A percentile compares a stretch with the other conserved stretches of the same genome.
These are phyloP conservation scores for Hemileia vastatrix DNA, from an alignment of 1,284 basidiomycete genomes.

Conservation along the genomic window DNA sequence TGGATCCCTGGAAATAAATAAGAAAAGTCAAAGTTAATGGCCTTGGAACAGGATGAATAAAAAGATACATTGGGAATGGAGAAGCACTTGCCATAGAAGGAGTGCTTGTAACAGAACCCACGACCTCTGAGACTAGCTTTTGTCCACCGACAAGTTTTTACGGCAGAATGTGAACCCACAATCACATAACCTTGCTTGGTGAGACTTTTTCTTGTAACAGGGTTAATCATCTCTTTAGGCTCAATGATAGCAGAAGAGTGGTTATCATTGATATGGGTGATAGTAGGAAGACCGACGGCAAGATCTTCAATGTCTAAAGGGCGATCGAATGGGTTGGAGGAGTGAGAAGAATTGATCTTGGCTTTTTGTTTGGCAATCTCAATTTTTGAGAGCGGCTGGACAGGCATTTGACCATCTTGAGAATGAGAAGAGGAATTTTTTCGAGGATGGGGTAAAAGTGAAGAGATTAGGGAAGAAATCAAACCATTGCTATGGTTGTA, in stretches of 20 bases:
- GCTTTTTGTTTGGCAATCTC: conserved; percentile 15
- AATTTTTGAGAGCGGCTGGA: conserved; percentile 12
- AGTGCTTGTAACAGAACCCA: conserved; percentile 26
- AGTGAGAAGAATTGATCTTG: background rate
- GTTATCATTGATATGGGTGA: background rate
- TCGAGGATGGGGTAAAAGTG: too few relatives aligned
- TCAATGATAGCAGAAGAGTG: background rate
- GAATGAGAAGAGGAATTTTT: too few relatives aligned
- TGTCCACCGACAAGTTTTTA: conserved; percentile 26
- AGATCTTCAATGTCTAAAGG: conserved; percentile 19
- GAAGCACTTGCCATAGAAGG: conserved; percentile 20
- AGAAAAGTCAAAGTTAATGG: background rate
- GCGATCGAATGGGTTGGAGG: background rate
- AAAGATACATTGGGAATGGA: background rate
- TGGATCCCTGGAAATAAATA: conserved; percentile 13
- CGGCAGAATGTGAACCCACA: conserved; percentile 23
- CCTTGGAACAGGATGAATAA: background rate
- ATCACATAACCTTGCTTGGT: conserved; percentile 26
- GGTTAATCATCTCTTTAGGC: conserved; percentile 24
- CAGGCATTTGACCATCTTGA: background rate
- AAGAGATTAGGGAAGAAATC: too few relatives aligned
- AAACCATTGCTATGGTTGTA: too few relatives aligned
- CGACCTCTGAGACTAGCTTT: conserved; percentile 22
- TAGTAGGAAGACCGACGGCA: conserved; percentile 11
- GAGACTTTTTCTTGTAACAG: conserved; percentile 22